phyloP scores from a whole-genome alignment of 331 rosid species.

The Saraca asoca region DNA sequence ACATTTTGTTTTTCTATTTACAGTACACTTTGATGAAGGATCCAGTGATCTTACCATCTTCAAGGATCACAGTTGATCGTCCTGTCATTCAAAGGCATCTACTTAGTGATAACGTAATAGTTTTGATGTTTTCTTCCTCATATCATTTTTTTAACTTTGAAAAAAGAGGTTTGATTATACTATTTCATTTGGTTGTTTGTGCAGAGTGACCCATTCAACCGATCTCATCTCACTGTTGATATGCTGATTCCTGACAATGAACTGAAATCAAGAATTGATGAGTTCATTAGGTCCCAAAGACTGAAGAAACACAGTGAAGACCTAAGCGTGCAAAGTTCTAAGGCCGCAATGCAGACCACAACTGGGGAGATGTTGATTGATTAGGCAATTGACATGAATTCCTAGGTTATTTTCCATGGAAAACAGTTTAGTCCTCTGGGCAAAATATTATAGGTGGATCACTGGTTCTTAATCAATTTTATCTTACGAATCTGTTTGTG shows the following conservation, averaged over 20 bases:
- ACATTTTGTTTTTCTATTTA: slow-evolving; percentile 23
- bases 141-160: no score
- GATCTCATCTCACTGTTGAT: slow-evolving; percentile 86
- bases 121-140: neutral
- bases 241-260: slow-evolving; percentile 80
- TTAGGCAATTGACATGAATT: slow-evolving; percentile 33
- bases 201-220: slow-evolving; percentile 97
- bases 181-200: slow-evolving; percentile 31
- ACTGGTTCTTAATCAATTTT: no score
- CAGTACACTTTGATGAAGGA: slow-evolving; percentile 99
- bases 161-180: neutral
- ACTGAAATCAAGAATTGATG: slow-evolving; percentile 72
- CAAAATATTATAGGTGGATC: no score
- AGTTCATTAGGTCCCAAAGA: slow-evolving; percentile 72
- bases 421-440: no score
- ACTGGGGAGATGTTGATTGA: slow-evolving; percentile 83
- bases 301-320: slow-evolving; percentile 60
- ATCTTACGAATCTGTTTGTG: no score
- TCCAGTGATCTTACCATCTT: slow-evolving; percentile 97
- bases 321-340: slow-evolving; percentile 51
- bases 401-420: neutral
- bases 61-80: slow-evolving; percentile 84
- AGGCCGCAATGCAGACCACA: slow-evolving; percentile 77
- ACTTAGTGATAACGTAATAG: slow-evolving; percentile 77
- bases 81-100: slow-evolving; percentile 98